Evolutionary conservation across 2,329 filamentous ascomycete genomes (phyloP).

Genomic region (Arachnomyces sp.): DNA sequence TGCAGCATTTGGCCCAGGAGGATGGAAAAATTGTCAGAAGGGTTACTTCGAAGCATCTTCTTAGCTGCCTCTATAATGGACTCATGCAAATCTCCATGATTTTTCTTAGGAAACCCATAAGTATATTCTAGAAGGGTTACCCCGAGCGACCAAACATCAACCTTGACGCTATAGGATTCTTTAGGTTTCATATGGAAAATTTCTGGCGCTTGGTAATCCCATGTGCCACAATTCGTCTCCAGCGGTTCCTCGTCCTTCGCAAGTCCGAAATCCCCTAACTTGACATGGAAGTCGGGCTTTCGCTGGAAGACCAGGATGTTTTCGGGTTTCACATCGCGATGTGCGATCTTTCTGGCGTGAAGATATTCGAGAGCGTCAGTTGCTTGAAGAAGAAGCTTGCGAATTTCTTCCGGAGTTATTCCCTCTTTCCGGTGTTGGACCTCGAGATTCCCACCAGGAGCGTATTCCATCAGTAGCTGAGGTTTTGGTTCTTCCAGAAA

Average conservation of each 20-base stretch:
- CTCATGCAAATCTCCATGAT: too few species aligned
- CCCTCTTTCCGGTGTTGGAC: background rate
- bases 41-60: too few species aligned
- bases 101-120: slow-evolving; percentile 4
- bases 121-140: slow-evolving; percentile 10
- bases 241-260: background rate
- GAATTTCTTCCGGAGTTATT: background rate
- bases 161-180: slow-evolving; percentile 9
- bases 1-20: too few species aligned
- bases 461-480: slow-evolving; percentile 8
- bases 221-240: background rate
- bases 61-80: too few species aligned
- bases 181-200: too few species aligned
- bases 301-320: slow-evolving; percentile 15
- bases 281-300: slow-evolving; percentile 4
- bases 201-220: slow-evolving; percentile 3
- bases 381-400: slow-evolving; percentile 2
- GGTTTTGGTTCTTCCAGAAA: background rate
- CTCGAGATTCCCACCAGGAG: slow-evolving; percentile 1
- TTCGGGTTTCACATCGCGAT: slow-evolving; percentile 16
- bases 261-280: slow-evolving; percentile 14
- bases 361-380: slow-evolving; percentile 10
- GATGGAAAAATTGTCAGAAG: too few species aligned
- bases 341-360: slow-evolving; percentile 9
- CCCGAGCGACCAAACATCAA: slow-evolving; percentile 16